Evolutionary conservation across 345 rosid species (phyloP).

Genomic region (Gossypium herbaceum): DNA sequence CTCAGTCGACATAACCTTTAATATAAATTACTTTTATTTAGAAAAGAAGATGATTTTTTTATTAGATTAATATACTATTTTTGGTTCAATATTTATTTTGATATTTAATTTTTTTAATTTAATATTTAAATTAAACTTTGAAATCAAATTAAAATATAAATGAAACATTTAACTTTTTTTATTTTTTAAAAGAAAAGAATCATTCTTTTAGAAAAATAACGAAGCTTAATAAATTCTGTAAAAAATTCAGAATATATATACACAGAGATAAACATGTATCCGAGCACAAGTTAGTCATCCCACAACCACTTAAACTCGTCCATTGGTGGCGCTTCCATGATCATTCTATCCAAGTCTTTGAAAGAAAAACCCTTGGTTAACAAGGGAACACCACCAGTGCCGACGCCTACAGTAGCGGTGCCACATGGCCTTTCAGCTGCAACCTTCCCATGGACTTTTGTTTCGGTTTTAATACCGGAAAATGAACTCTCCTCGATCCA

Average conservation of each 20-base stretch:
- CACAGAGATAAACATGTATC: too few species aligned
- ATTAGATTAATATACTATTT: too few species aligned
- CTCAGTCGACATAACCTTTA: neutral
- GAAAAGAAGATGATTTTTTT: too few species aligned
- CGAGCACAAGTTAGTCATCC: neutral
- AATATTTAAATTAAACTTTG: too few species aligned
- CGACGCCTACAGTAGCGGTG: neutral
- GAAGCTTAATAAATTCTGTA: too few species aligned
- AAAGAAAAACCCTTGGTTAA: slow-evolving; percentile 26
- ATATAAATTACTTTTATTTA: too few species aligned
- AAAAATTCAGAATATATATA: neutral
- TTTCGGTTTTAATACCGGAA: neutral
- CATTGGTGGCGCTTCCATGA: slow-evolving; percentile 29
- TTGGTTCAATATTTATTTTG: too few species aligned
- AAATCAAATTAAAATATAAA: too few species aligned
- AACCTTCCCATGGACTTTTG: neutral
- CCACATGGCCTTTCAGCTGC: neutral
- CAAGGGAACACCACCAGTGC: neutral
- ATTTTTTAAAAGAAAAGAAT: too few species aligned
- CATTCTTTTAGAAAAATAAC: too few species aligned
- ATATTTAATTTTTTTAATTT: too few species aligned
- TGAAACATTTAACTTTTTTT: too few species aligned
- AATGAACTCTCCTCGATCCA: slow-evolving; percentile 14
- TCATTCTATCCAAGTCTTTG: slow-evolving; percentile 34
- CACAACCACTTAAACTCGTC: slow-evolving; percentile 30